These are phyloP conservation scores for Primulina eburnea DNA, from an alignment of 257 asterid genomes.

Conservation along the genomic window DNA sequence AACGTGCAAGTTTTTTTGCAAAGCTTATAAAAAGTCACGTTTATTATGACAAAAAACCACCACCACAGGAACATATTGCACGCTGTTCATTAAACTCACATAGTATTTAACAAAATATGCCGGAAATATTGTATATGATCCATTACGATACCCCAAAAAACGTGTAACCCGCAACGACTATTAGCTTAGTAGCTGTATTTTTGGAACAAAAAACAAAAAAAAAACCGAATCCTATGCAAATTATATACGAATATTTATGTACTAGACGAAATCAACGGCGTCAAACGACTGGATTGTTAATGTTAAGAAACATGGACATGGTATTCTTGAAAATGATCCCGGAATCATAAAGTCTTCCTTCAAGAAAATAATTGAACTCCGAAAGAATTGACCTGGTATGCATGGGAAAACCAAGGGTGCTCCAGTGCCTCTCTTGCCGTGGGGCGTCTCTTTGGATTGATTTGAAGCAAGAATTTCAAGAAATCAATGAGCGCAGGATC, in stretches of 20 bases:
- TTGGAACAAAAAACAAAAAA: no score
- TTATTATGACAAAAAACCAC: background rate
- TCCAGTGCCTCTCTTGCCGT: conserved; percentile 66
- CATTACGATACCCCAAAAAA: background rate
- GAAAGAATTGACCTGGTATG: conserved; percentile 34
- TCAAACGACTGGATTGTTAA: background rate
- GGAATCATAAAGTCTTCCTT: background rate
- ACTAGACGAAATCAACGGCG: conserved; percentile 13
- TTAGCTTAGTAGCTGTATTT: background rate
- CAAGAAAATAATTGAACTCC: conserved; percentile 11
- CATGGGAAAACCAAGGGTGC: conserved; percentile 77
- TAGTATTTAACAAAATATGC: background rate
- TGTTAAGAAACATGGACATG: conserved; percentile 3
- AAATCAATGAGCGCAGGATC: conserved; percentile 62
- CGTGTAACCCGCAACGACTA: no score
- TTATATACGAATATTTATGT: background rate
- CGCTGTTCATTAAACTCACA: background rate
- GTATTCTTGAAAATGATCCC: background rate
- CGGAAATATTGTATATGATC: background rate
- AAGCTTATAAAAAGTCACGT: background rate
- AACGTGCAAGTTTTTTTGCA: background rate
- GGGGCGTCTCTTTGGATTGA: conserved; percentile 65
- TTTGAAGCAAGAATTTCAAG: conserved; percentile 59
- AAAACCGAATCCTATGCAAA: background rate
- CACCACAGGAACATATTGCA: background rate